Percentiles rank a stretch among this genome's conserved stretches.
These are phyloP conservation scores for Aspergillus ruber DNA, from an alignment of 2,329 filamentous ascomycete species.

Conservation along the genomic window DNA sequence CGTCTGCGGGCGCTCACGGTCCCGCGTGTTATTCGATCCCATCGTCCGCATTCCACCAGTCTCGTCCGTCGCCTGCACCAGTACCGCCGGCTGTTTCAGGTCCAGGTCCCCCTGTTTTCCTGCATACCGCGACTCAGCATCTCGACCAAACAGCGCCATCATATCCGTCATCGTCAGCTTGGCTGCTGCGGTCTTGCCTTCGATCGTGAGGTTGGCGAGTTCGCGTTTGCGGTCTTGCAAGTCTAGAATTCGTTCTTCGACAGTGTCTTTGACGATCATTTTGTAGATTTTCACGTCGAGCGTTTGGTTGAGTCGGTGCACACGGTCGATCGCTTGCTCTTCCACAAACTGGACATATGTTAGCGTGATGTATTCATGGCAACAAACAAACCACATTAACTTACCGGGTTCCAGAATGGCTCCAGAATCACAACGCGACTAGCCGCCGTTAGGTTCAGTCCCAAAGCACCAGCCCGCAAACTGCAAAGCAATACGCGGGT, in stretches of 20 bases:
- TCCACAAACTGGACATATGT: slow-evolving; percentile 69
- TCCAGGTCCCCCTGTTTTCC: slow-evolving; percentile 37
- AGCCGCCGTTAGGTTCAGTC: slow-evolving; percentile 89
- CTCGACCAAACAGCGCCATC: slow-evolving; percentile 75
- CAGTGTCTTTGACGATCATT: slow-evolving; percentile 75
- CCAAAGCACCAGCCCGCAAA: slow-evolving; percentile 86
- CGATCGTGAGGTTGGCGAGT: slow-evolving; percentile 85
- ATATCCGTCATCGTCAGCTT: slow-evolving; percentile 93
- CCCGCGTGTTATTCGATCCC: slow-evolving; percentile 10
- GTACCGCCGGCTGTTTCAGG: slow-evolving; percentile 25
- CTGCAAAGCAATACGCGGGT: slow-evolving; percentile 86
- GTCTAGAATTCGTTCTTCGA: slow-evolving; percentile 91
- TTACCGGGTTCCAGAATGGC: slow-evolving; percentile 94
- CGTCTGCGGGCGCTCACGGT: slow-evolving; percentile 11
- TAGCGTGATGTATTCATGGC: slow-evolving; percentile 9
- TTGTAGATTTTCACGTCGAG: slow-evolving; percentile 93
- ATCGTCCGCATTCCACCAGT: slow-evolving; percentile 2
- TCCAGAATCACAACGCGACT: slow-evolving; percentile 91
- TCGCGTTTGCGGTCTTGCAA: slow-evolving; percentile 90
- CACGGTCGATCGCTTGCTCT: slow-evolving; percentile 96
- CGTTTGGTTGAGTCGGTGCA: slow-evolving; percentile 96
- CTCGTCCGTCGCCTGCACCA: slow-evolving; percentile 24
- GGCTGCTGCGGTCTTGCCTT: slow-evolving; percentile 65
- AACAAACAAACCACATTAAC: slow-evolving; percentile 24
- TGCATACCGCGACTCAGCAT: slow-evolving; percentile 47